Evolutionary conservation across 2,329 filamentous ascomycete genomes (phyloP).

Genomic region (Botrytis tulipae): DNA sequence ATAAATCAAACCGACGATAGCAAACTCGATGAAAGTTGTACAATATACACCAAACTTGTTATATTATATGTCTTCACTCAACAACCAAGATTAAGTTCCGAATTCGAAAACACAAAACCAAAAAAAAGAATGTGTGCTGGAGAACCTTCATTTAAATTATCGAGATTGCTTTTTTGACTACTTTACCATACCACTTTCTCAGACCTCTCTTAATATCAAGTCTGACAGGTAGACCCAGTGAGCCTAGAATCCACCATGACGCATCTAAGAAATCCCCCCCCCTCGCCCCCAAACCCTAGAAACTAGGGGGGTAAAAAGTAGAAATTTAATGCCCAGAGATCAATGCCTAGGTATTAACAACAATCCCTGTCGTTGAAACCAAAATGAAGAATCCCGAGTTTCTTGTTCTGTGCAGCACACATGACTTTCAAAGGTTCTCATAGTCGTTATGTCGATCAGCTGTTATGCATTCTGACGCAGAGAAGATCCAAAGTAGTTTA

Average conservation of each 20-base stretch:
- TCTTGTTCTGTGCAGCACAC: background rate
- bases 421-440: background rate
- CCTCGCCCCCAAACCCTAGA: background rate
- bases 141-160: background rate
- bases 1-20: background rate
- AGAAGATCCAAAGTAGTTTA: background rate
- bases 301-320: background rate
- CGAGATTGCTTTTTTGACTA: background rate
- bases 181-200: background rate
- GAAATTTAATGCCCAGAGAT: background rate
- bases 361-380: background rate
- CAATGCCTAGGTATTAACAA: background rate
- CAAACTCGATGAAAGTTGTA: background rate
- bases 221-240: background rate
- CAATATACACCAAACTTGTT: background rate
- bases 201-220: background rate
- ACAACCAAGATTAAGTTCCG: background rate
- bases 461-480: background rate
- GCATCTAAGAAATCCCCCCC: background rate
- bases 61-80: background rate
- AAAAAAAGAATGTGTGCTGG: background rate
- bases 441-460: background rate
- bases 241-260: background rate
- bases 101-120: background rate
- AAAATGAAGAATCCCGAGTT: background rate